Conservation (phyloP, 228 moss, liverwort and hornwort genomes). For the Sphagnum magellanicum region DNA sequence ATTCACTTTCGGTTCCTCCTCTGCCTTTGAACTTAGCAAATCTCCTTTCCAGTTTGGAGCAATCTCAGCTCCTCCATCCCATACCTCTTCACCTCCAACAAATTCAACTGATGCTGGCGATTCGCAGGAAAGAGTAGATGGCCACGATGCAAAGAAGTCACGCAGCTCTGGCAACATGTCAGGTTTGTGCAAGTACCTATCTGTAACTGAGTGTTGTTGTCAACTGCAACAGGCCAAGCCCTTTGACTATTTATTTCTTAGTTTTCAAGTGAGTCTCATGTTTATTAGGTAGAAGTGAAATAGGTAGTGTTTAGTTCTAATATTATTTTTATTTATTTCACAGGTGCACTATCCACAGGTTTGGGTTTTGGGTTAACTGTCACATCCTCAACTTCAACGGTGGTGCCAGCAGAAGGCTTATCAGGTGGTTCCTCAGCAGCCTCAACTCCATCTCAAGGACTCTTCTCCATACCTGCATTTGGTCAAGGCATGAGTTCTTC, state of each 20-base stretch:
- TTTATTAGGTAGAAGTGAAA: no score
- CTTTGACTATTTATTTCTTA: no score
- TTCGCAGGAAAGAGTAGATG: slow-evolving; percentile 45
- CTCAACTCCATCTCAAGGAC: slow-evolving; percentile 14
- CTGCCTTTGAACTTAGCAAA: slow-evolving; percentile 30
- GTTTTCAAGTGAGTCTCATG: no score
- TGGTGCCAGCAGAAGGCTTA: no score
- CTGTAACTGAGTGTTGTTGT: no score
- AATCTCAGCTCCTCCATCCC: slow-evolving; percentile 6
- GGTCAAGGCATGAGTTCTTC: slow-evolving; percentile 26
- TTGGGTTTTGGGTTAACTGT: no score
- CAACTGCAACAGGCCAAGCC: no score
- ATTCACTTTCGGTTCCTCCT: slow-evolving; percentile 20
- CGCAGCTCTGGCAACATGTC: slow-evolving; percentile 8
- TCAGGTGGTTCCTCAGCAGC: slow-evolving; percentile 10
- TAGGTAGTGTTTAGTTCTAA: no score
- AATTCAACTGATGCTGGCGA: slow-evolving; percentile 21
- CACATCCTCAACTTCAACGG: no score
- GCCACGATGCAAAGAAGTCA: slow-evolving; percentile 16
- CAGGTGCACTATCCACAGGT: no score
- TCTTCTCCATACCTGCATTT: slow-evolving; percentile 29
- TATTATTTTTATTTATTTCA: no score
- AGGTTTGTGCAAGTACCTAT: slow-evolving; percentile 8
- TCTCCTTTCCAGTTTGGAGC: slow-evolving; percentile 26
- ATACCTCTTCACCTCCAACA: slow-evolving; percentile 13